Conservation (phyloP, 176 grass and related monocot genomes). For the Oryza longistaminata region DNA sequence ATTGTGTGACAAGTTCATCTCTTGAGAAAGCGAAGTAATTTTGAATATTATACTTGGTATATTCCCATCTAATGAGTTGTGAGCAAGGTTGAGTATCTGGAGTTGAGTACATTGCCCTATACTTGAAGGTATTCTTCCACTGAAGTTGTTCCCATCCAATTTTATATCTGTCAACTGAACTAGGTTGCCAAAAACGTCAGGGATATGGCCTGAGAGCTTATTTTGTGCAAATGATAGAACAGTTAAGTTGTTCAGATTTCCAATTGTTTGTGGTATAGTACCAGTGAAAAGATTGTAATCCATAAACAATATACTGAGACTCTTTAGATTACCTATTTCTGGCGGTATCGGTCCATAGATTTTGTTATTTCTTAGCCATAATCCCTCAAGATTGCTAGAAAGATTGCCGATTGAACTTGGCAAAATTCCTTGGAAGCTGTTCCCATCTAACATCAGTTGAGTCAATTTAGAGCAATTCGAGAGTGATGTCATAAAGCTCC, state of each 20-base stretch:
- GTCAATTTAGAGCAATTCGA: conserved; percentile 14
- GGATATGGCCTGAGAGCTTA: conserved; percentile 26
- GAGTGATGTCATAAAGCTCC: conserved; percentile 33
- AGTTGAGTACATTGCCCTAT: conserved; percentile 15
- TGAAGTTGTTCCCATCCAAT: conserved; percentile 32
- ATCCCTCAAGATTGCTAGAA: not conserved
- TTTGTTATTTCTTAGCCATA: conserved; percentile 29
- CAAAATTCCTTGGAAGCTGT: conserved; percentile 25
- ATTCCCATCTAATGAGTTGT: conserved; percentile 37
- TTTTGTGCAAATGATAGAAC: conserved; percentile 24
- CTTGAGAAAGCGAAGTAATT: conserved; percentile 6
- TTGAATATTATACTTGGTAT: conserved; percentile 48
- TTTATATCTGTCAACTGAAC: conserved; percentile 28
- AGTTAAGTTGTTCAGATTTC: not conserved
- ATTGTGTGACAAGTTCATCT: too few relatives aligned
- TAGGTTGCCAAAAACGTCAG: conserved; percentile 32
- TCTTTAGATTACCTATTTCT: conserved; percentile 17
- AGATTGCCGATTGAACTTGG: conserved; percentile 25
- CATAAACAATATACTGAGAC: conserved; percentile 24
- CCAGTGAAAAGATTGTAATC: conserved; percentile 43
- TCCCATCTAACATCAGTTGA: conserved; percentile 25
- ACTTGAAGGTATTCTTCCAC: not conserved
- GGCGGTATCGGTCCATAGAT: not conserved
- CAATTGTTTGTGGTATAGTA: conserved; percentile 26
- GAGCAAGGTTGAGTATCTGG: conserved; percentile 35